Percentiles rank a stretch among this genome's conserved stretches.
These are phyloP conservation scores for Exophiala mesophila DNA, from an alignment of 2,329 filamentous ascomycete genomes.

Conservation along the genomic window DNA sequence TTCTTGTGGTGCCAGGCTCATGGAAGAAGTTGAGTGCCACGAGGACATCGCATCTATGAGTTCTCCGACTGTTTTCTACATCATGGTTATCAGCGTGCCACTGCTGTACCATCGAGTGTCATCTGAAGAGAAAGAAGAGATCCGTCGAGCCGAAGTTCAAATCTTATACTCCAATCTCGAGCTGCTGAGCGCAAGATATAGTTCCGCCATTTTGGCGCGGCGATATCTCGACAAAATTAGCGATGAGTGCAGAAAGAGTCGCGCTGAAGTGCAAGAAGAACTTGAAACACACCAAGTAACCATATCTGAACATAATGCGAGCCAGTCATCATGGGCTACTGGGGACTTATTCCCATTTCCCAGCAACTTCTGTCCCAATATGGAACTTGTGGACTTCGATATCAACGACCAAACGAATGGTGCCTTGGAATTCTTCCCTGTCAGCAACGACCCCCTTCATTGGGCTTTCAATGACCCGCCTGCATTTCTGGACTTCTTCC, in stretches of 20 bases:
- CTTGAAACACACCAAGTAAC: not conserved
- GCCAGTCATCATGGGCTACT: not conserved
- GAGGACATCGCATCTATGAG: conserved; percentile 6
- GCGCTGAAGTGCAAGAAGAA: not conserved
- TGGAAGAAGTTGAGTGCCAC: conserved; percentile 5
- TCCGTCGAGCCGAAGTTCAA: not conserved
- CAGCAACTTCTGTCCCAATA: not conserved
- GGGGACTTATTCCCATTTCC: conserved; percentile 5
- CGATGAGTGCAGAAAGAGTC: too few relatives aligned
- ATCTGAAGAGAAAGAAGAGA: not conserved
- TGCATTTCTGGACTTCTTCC: conserved; percentile 1
- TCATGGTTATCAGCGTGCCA: conserved; percentile 3
- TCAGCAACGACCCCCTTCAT: not conserved
- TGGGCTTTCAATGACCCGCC: conserved; percentile 1
- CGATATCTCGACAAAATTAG: conserved; percentile 4
- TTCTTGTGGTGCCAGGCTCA: not conserved
- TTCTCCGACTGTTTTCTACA: conserved; percentile 1
- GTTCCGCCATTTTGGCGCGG: not conserved
- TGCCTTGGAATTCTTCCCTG: not conserved
- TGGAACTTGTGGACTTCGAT: not conserved
- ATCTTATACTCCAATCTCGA: conserved; percentile 1
- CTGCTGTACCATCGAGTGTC: not conserved
- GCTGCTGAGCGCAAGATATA: conserved; percentile 1
- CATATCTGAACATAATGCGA: not conserved
- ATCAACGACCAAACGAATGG: not conserved